Evolutionary conservation across 108 stramenopile genomes (phyloP).

Genomic region (Pseudonitzschia delicatissima): DNA sequence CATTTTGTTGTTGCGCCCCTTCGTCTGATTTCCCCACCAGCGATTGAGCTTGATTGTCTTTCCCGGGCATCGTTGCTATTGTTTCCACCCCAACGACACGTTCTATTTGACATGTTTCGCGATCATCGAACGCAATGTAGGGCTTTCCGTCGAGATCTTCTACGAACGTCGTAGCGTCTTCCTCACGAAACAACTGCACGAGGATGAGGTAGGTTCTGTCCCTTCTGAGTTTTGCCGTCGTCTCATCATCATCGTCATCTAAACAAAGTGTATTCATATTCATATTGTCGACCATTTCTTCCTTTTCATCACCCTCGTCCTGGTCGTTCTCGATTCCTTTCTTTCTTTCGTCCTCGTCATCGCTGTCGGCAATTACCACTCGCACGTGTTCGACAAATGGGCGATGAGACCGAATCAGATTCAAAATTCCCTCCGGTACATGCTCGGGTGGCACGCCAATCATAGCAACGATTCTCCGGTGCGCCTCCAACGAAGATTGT

Average conservation of each 20-base stretch:
- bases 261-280: no score
- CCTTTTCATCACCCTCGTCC: conserved; percentile 13
- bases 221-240: background rate
- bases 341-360: conserved; percentile 18
- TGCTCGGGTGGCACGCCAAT: conserved; percentile 76
- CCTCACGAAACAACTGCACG: conserved; percentile 46
- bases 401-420: conserved; percentile 64
- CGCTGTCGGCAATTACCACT: conserved; percentile 58
- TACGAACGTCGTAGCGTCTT: conserved; percentile 58
- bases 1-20: no score
- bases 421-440: conserved; percentile 80
- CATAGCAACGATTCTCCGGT: conserved; percentile 59
- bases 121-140: conserved; percentile 70
- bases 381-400: conserved; percentile 71
- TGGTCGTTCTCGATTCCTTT: conserved; percentile 9
- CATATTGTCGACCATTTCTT: conserved; percentile 8
- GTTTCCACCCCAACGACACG: conserved; percentile 46
- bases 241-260: background rate
- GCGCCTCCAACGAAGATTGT: background rate
- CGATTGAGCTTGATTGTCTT: no score
- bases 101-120: conserved; percentile 50
- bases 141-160: conserved; percentile 62
- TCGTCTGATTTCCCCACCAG: no score
- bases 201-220: conserved; percentile 54
- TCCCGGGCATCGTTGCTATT: background rate